phyloP scores from a whole-genome alignment of 768 basidiomycete species.

The Auriscalpium microsporum region DNA sequence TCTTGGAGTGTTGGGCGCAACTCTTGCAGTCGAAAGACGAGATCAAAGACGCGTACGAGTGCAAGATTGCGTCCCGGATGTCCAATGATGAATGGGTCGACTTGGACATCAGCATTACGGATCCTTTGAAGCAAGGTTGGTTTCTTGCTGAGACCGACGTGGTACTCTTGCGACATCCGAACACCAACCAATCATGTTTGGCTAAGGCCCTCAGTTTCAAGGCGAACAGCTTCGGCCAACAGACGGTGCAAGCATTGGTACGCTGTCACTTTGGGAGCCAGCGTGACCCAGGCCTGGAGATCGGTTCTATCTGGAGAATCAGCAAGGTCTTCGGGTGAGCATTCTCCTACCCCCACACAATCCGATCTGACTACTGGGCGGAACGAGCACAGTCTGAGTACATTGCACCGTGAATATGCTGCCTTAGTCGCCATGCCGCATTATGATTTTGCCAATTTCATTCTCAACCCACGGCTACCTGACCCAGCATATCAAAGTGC shows the following conservation, averaged over 20 bases:
- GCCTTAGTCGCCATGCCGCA: constrained; percentile 77
- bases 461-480: constrained; percentile 62
- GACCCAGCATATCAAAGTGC: constrained; percentile 34
- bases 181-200: constrained; percentile 46
- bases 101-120: constrained; percentile 56
- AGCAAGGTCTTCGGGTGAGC: constrained; percentile 78
- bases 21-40: constrained; percentile 72
- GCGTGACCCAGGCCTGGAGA: constrained; percentile 52
- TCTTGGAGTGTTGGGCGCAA: constrained; percentile 90
- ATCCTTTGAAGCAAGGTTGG: constrained; percentile 60
- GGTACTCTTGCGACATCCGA: constrained; percentile 62
- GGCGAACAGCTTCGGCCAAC: constrained; percentile 33
- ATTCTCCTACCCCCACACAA: background rate
- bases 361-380: constrained; percentile 4
- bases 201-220: constrained; percentile 59
- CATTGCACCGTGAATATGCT: constrained; percentile 85
- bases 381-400: constrained; percentile 60
- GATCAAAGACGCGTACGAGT: constrained; percentile 40
- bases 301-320: constrained; percentile 62
- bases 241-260: constrained; percentile 24
- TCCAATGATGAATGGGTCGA: constrained; percentile 81
- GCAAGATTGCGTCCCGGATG: constrained; percentile 59
- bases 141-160: constrained; percentile 76
- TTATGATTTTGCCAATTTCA: constrained; percentile 66
- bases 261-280: constrained; percentile 16